These are phyloP conservation scores for Cadophora luteo-olivacea DNA, from an alignment of 2,329 filamentous ascomycete species.

Conservation along the genomic window DNA sequence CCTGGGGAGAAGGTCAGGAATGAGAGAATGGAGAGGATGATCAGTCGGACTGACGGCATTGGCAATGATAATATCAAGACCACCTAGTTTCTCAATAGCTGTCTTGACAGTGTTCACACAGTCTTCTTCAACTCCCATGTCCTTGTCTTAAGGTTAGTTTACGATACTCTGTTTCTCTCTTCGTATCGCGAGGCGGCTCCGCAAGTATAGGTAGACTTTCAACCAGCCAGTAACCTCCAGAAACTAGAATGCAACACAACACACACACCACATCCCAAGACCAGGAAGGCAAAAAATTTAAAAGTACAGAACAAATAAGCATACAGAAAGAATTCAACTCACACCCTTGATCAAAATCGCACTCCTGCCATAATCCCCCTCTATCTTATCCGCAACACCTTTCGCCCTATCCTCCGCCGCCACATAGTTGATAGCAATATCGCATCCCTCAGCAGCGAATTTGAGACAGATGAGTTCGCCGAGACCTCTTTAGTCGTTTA, in stretches of 20 bases:
- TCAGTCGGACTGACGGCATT: conserved; percentile 4
- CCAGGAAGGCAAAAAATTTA: background rate
- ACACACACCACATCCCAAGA: background rate
- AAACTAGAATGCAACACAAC: background rate
- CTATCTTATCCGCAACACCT: conserved; percentile 56
- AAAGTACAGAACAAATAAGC: background rate
- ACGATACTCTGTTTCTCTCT: background rate
- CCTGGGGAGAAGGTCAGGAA: background rate
- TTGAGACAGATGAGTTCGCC: conserved; percentile 65
- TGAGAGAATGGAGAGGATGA: background rate
- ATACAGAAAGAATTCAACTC: conserved; percentile 39
- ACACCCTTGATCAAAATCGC: conserved; percentile 62
- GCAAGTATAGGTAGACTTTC: no score
- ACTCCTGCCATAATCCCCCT: conserved; percentile 58
- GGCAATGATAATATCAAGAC: conserved; percentile 67
- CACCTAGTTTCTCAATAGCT: conserved; percentile 61
- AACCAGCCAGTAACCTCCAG: background rate
- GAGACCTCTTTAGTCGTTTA: conserved; percentile 57
- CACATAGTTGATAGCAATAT: conserved; percentile 71
- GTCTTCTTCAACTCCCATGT: conserved; percentile 61
- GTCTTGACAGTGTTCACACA: conserved; percentile 59
- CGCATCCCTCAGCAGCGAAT: conserved; percentile 68
- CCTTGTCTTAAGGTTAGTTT: conserved; percentile 49
- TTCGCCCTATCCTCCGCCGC: conserved; percentile 61
- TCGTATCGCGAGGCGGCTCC: no score